These are phyloP conservation scores for Apiospora marii DNA, from an alignment of 2,329 filamentous ascomycete genomes.

Conservation along the genomic window DNA sequence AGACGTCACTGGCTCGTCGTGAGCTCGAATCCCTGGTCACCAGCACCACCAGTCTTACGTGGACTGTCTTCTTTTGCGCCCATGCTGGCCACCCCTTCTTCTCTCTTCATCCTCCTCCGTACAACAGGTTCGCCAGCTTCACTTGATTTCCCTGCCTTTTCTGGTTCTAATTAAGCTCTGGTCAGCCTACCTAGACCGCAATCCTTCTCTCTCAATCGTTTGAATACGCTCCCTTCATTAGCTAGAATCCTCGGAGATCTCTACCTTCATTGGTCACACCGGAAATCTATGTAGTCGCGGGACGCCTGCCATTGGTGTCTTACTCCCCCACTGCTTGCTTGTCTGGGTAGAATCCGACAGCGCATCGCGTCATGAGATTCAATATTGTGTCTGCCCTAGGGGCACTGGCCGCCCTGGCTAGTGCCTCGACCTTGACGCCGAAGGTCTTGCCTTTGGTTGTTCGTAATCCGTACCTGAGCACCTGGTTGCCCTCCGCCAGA, in stretches of 20 bases:
- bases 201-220: slow-evolving; percentile 3
- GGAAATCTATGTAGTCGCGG: neutral
- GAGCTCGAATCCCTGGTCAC: slow-evolving; percentile 8
- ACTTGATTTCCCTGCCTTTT: slow-evolving; percentile 1
- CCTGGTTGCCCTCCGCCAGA: slow-evolving; percentile 71
- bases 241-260: neutral
- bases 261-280: neutral
- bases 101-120: neutral
- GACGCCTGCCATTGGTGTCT: neutral
- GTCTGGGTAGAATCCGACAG: slow-evolving; percentile 10
- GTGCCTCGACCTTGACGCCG: slow-evolving; percentile 62
- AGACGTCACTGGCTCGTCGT: slow-evolving; percentile 18
- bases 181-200: slow-evolving; percentile 17
- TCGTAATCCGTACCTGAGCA: slow-evolving; percentile 66
- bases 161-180: neutral
- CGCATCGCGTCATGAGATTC: slow-evolving; percentile 38
- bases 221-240: neutral
- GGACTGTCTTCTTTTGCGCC: neutral
- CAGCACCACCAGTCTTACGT: slow-evolving; percentile 16
- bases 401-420: slow-evolving; percentile 44
- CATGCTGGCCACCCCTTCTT: neutral
- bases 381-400: slow-evolving; percentile 38
- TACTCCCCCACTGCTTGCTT: slow-evolving; percentile 11
- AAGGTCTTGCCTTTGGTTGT: slow-evolving; percentile 65
- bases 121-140: slow-evolving; percentile 14